Percentiles rank a stretch among this genome's conserved stretches.
These are phyloP conservation scores for Kurtzmaniella quercitrusa DNA, from an alignment of 1,139 yeast species.

Conservation along the genomic window DNA sequence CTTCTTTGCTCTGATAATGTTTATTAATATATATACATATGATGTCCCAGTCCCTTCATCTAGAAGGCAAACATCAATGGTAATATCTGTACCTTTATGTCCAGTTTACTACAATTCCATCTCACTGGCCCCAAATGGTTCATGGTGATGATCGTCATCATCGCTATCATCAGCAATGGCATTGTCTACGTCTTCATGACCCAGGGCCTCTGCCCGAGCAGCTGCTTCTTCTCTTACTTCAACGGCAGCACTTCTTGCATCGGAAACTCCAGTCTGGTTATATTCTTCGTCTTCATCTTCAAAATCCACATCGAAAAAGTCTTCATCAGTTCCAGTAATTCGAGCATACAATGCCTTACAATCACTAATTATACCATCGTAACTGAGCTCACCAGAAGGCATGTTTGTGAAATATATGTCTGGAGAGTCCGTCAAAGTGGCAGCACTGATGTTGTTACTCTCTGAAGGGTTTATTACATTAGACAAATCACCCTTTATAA, in stretches of 20 bases:
- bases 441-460: slow-evolving; percentile 29
- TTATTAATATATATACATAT: neutral
- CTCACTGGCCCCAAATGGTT: slow-evolving; percentile 63
- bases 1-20: slow-evolving; percentile 5
- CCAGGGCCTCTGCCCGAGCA: neutral
- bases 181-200: slow-evolving; percentile 22
- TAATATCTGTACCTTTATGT: no score
- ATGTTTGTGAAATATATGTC: slow-evolving; percentile 62
- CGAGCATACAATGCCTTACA: slow-evolving; percentile 70
- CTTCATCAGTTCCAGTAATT: slow-evolving; percentile 90
- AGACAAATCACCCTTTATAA: slow-evolving; percentile 38
- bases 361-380: slow-evolving; percentile 84
- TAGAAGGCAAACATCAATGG: neutral
- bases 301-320: slow-evolving; percentile 91
- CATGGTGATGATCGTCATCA: slow-evolving; percentile 39
- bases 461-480: slow-evolving; percentile 32
- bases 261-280: slow-evolving; percentile 8
- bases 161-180: slow-evolving; percentile 42
- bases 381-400: slow-evolving; percentile 82
- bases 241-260: slow-evolving; percentile 7
- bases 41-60: neutral
- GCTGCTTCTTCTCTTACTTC: slow-evolving; percentile 3
- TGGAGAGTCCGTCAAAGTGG: slow-evolving; percentile 26
- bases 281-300: slow-evolving; percentile 82
- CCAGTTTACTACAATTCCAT: slow-evolving; percentile 50